Base-by-base conservation (phyloP, 768 basidiomycete species). In the Lactarius tabidus region DNA sequence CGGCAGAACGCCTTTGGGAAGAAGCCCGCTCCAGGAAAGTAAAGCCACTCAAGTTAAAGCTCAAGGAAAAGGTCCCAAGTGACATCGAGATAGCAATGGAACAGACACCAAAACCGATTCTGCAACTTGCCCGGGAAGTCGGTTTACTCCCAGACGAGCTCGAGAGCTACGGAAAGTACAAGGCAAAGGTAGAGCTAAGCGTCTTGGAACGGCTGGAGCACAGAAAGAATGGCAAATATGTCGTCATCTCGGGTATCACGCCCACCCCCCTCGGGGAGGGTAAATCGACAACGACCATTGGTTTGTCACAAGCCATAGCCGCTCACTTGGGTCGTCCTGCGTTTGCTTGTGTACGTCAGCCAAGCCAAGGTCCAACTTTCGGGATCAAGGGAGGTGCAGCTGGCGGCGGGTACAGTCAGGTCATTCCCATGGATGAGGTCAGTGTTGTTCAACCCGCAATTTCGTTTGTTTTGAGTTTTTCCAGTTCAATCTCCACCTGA, bases 301-400 rank as follows among this genome's bases (percentile, higher is more conserved):
- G 96, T 74, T 83, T 99, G 60, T 93, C 95, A 10, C 96, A 99
- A 74, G 96, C 96, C 36, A 83, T 99, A 64, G 94, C 94, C 51
- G 97, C 95, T 54, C 94, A 97, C 75, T 85, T 98, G 39, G 88
- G 88, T 64, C 93, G 95, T 62, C 89, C 93, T 36, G 84, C 94
- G 12, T 98, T 97, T 75, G 96, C 97, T 54, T 97, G 95, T 75
- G 95, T 98, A 28, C 89, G 96, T 62, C 97, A 99, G 74, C 97
- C 97, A 5, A 95, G 93, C 78, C 96, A 99, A 77, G 96, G 97
- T 15, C 96, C 96, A 38, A 98, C 96, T 0, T 99, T 98, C 74
- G 96, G 96, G 70, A 97, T 99, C 81, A 99, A 99, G 77, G 96
- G 96, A 70, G 97, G 96, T 71, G 96, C 96, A 41, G 96, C 96